Evolutionary conservation across 495 filamentous ascomycete species (phyloP).

Genomic region (Tuber borchii): DNA sequence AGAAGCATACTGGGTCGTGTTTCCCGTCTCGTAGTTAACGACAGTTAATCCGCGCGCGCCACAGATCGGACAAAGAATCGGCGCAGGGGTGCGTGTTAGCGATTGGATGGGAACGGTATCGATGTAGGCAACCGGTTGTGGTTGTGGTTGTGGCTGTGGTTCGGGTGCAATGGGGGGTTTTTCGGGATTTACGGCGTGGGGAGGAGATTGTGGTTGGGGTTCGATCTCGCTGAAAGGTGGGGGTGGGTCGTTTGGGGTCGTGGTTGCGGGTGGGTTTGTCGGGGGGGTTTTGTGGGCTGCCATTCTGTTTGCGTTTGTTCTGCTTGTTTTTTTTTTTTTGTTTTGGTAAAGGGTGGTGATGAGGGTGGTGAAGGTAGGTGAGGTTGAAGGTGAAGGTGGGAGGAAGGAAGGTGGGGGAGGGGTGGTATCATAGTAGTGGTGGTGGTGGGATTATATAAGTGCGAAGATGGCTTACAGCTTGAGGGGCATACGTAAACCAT

Average conservation of each 20-base stretch:
- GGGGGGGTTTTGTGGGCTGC: neutral
- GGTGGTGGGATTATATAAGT: neutral
- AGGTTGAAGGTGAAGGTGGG: neutral
- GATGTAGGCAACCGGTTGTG: neutral
- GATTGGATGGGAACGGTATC: neutral
- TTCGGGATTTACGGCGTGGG: neutral
- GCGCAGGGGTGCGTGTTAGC: slow-evolving; percentile 7
- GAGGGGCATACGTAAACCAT: neutral
- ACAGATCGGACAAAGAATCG: slow-evolving; percentile 29
- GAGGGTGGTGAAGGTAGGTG: neutral
- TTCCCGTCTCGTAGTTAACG: slow-evolving; percentile 2
- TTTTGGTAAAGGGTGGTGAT: neutral
- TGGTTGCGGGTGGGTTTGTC: neutral
- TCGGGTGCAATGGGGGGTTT: neutral
- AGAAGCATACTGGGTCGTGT: slow-evolving; percentile 25
- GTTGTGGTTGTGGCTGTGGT: neutral
- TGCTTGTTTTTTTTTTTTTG: neutral
- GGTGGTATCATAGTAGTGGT: neutral
- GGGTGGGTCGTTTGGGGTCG: neutral
- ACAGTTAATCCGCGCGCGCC: slow-evolving; percentile 13
- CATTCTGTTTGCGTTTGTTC: neutral
- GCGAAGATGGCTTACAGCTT: neutral
- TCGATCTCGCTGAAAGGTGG: neutral
- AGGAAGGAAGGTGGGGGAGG: neutral
- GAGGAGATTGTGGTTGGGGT: neutral